A percentile compares a stretch with the other conserved stretches of the same genome.
phyloP scores from a whole-genome alignment of 106 monocot genomes.

The Phalaenopsis equestris region DNA sequence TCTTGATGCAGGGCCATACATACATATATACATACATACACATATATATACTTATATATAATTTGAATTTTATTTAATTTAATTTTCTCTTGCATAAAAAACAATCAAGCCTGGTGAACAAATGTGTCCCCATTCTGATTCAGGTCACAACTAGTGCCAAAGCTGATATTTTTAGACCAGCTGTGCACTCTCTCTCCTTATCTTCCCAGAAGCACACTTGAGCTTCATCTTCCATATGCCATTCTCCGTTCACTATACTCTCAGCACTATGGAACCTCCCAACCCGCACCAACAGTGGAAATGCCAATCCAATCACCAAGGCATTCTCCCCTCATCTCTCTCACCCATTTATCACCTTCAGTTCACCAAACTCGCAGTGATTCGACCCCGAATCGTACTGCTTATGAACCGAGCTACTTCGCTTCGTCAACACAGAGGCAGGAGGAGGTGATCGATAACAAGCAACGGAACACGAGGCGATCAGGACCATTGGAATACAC shows the following conservation, averaged over 20 bases:
- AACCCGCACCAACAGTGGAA: conserved; percentile 20
- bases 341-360: conserved; percentile 72
- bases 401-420: conserved; percentile 30
- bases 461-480: conserved; percentile 31
- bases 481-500: conserved; percentile 72
- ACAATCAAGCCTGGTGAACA: no score
- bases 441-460: conserved; percentile 35
- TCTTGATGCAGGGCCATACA: no score
- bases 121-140: neutral
- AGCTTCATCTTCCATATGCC: conserved; percentile 76
- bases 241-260: conserved; percentile 67
- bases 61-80: no score
- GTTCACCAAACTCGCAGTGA: conserved; percentile 35
- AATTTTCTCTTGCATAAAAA: no score
- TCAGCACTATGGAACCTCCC: conserved; percentile 45
- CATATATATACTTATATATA: no score
- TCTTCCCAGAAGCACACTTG: conserved; percentile 88
- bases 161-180: conserved; percentile 88
- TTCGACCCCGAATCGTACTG: conserved; percentile 22
- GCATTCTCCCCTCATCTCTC: conserved; percentile 76
- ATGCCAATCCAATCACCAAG: conserved; percentile 46
- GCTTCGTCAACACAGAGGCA: conserved; percentile 20
- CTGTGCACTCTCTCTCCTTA: conserved; percentile 75
- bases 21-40: no score
- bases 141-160: conserved; percentile 66